Base-by-base conservation (phyloP, 768 basidiomycete genomes). In the Trametopsis cervina region DNA sequence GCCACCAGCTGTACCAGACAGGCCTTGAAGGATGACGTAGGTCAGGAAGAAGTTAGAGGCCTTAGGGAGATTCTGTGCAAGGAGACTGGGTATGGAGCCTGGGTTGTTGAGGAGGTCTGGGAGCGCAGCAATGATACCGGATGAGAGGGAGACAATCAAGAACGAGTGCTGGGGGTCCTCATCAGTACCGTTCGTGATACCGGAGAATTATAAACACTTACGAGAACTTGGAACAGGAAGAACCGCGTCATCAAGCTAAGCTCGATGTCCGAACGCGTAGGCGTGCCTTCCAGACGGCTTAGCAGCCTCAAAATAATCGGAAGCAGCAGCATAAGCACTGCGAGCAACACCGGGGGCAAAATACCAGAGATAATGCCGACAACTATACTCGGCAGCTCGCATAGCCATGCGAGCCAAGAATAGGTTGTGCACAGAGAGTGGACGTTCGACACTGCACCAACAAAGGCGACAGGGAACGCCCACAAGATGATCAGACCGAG, bases 31-130 rank as follows among this genome's bases (percentile, higher is more conserved):
- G 44, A 89, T 68, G 51, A 92, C 73, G 59, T 87, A 92, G 75
- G 89, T 91, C 45, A 94, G 69, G 81, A 94, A 95, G 78, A 94
- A 94, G 43, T 80, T 93, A 18, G 89, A 89, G 0, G 90, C 83
- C 51, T 74, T 65, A 0, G 96, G 95, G 41, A 99, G 70, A 40
- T 93, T 80, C 17, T 65, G 60, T 0, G 96, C 92, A 40, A 99
- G 70, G 17, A 87, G 69, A 0, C 63, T 73, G 0, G 94, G 85
- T 21, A 88, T 69, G 0, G 77, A 80, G 0, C 73, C 68, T 0
- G 92, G 92, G 64, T 89, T 77, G 44, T 82, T 65, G 18, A 80
- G 63, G 41, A 98, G 64, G 2, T 66, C 61, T 3, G 75, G 70
- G 2, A 96, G 68, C 0, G 93, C 75, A 3, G 83, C 72, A 47